phyloP scores from a whole-genome alignment of 768 basidiomycete genomes.

The Coprinopsis strossmayeri region DNA sequence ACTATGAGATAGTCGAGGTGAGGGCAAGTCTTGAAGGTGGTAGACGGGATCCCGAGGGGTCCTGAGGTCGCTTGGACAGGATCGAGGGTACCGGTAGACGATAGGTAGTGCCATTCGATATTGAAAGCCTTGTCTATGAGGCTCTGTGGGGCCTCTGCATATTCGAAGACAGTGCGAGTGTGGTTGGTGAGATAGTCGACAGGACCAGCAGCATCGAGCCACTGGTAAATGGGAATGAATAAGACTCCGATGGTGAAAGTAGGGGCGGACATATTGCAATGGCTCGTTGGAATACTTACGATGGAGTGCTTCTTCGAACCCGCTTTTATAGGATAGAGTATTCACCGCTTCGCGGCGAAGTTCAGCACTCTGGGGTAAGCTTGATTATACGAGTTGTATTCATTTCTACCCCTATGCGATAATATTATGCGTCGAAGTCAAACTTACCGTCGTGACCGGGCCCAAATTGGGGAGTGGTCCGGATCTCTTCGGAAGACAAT shows the following conservation, averaged over 20 bases:
- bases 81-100: conserved; percentile 4
- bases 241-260: conserved; percentile 18
- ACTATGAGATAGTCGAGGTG: conserved; percentile 21
- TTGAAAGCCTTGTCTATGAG: conserved; percentile 15
- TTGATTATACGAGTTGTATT: too few species aligned
- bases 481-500: too few species aligned
- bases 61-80: conserved; percentile 14
- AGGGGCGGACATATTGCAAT: too few species aligned
- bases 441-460: too few species aligned
- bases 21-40: conserved; percentile 17
- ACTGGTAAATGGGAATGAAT: conserved; percentile 18
- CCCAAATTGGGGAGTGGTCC: too few species aligned
- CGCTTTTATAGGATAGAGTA: too few species aligned
- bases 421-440: too few species aligned
- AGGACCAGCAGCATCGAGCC: conserved; percentile 20
- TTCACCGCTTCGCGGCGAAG: too few species aligned
- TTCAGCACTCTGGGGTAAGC: too few species aligned
- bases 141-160: neutral
- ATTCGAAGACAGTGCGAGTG: conserved; percentile 1
- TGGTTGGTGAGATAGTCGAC: conserved; percentile 21
- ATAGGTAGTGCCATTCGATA: conserved; percentile 21
- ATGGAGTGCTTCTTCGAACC: too few species aligned
- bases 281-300: too few species aligned
- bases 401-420: too few species aligned
- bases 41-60: conserved; percentile 15